Evolutionary conservation across 2,329 filamentous ascomycete genomes (phyloP).

Genomic region (Claviceps lovelessii): DNA sequence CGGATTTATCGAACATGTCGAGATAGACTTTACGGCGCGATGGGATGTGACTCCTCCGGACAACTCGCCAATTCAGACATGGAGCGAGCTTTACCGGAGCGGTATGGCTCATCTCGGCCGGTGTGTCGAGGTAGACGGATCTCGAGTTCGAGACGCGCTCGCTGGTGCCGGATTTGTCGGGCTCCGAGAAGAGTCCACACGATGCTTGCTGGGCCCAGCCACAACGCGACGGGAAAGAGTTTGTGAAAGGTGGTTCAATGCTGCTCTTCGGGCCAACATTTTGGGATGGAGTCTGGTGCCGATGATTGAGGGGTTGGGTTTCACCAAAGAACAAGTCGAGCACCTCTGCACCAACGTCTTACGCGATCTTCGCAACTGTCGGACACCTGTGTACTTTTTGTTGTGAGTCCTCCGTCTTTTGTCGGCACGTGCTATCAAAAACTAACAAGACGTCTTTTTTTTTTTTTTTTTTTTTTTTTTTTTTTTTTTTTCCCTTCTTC

Average conservation of each 20-base stretch:
- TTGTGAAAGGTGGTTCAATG: slow-evolving; percentile 71
- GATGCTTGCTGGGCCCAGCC: slow-evolving; percentile 59
- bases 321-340: slow-evolving; percentile 44
- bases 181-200: slow-evolving; percentile 54
- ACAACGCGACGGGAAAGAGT: slow-evolving; percentile 47
- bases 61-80: slow-evolving; percentile 46
- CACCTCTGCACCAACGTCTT: slow-evolving; percentile 49
- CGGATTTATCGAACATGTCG: slow-evolving; percentile 73
- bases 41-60: slow-evolving; percentile 50
- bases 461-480: background rate
- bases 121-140: slow-evolving; percentile 44
- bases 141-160: slow-evolving; percentile 43
- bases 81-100: slow-evolving; percentile 54
- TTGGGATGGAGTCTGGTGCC: slow-evolving; percentile 61
- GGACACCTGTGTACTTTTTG: background rate
- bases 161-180: slow-evolving; percentile 64
- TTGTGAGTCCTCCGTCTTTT: background rate
- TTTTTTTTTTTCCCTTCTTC: background rate
- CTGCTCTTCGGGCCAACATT: slow-evolving; percentile 59
- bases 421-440: too few relatives aligned
- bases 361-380: slow-evolving; percentile 38
- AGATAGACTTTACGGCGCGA: slow-evolving; percentile 69
- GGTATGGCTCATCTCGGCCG: slow-evolving; percentile 53
- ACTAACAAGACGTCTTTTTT: background rate
- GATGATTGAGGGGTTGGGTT: slow-evolving; percentile 39